These are phyloP conservation scores for Monilinia polystroma DNA, from an alignment of 2,329 filamentous ascomycete species.

Conservation along the genomic window DNA sequence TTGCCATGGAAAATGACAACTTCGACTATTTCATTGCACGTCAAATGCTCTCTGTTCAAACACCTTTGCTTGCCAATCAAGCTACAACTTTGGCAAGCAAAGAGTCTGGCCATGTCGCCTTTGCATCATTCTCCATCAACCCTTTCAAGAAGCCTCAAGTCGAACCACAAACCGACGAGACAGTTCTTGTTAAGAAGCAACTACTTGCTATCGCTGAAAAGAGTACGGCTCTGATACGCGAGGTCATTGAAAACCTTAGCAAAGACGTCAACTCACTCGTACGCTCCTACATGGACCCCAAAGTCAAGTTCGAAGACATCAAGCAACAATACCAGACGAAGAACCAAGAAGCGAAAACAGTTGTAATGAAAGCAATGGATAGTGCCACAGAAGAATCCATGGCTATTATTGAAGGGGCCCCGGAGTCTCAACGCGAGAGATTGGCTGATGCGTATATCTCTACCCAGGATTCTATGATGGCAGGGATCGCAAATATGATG, in stretches of 20 bases:
- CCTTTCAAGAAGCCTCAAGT: background rate
- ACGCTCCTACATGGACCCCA: background rate
- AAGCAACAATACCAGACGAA: background rate
- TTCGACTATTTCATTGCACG: background rate
- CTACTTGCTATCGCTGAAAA: background rate
- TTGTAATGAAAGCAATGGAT: background rate
- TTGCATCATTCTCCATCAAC: background rate
- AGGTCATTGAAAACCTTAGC: background rate
- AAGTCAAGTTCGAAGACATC: background rate
- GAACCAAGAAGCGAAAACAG: background rate
- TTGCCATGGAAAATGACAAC: background rate
- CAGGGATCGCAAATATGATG: background rate
- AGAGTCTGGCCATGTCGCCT: background rate
- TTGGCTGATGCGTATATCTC: background rate
- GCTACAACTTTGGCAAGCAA: background rate
- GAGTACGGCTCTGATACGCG: background rate
- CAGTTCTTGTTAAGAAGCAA: background rate
- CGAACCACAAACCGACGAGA: background rate
- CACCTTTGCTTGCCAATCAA: background rate
- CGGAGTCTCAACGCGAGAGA: background rate
- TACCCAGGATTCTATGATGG: background rate
- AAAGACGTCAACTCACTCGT: background rate
- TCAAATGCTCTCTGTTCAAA: background rate
- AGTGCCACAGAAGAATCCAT: background rate
- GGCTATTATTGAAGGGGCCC: background rate